Conservation (phyloP, 305 asterid genomes). For the Solanum hybrid region DNA sequence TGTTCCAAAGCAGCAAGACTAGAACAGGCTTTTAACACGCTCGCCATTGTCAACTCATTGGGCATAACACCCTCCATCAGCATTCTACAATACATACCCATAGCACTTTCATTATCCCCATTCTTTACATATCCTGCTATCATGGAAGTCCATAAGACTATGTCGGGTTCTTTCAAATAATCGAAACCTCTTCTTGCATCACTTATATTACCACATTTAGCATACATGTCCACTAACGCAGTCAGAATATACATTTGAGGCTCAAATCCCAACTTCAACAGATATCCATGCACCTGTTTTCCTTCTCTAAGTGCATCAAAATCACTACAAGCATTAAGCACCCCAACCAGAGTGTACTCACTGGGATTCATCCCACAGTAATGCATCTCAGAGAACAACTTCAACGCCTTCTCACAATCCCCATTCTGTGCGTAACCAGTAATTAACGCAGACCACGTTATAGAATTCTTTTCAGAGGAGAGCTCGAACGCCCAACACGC, state of each 20-base stretch:
- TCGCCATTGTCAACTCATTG: conserved; percentile 76
- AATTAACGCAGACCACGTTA: conserved; percentile 89
- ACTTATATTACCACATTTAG: conserved; percentile 56
- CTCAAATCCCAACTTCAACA: conserved; percentile 59
- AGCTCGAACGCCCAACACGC: conserved; percentile 46
- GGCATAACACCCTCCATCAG: conserved; percentile 51
- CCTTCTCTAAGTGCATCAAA: conserved; percentile 39
- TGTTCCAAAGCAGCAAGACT: conserved; percentile 74
- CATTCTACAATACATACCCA: conserved; percentile 62
- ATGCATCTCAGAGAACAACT: conserved; percentile 66
- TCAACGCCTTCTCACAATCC: conserved; percentile 53
- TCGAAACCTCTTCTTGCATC: conserved; percentile 73
- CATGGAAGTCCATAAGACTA: conserved; percentile 89
- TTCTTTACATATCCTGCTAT: conserved; percentile 74
- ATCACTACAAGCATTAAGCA: conserved; percentile 80
- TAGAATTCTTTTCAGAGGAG: conserved; percentile 44
- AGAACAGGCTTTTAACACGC: conserved; percentile 83
- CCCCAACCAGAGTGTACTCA: conserved; percentile 82
- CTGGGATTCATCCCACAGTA: conserved; percentile 50
- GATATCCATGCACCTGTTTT: conserved; percentile 56
- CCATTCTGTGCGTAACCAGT: conserved; percentile 77
- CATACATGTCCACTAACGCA: conserved; percentile 87
- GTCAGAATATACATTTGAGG: conserved; percentile 67
- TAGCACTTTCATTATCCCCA: conserved; percentile 62
- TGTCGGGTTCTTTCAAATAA: conserved; percentile 45